Conservation (phyloP, 1,284 basidiomycete species). For the Puccinia coronata region DNA sequence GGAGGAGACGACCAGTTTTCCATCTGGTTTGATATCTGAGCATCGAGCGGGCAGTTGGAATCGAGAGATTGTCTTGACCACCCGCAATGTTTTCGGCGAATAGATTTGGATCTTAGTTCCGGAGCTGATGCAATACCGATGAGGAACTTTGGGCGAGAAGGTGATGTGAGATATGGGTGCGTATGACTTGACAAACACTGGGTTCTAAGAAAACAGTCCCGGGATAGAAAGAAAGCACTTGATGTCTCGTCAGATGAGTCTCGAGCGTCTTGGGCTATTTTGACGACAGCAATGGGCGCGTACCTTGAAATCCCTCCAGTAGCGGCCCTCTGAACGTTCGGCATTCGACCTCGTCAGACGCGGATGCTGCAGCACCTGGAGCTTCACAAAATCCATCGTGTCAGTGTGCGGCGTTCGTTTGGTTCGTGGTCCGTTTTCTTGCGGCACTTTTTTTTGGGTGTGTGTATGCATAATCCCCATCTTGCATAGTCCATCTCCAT, state of each 20-base stretch:
- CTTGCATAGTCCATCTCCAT: not conserved
- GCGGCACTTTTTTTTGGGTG: not conserved
- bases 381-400: conserved; percentile 46
- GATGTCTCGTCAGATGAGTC: not conserved
- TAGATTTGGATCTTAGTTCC: conserved; percentile 94
- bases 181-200: conserved; percentile 90
- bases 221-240: conserved; percentile 69
- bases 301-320: conserved; percentile 47
- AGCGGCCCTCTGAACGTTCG: conserved; percentile 26
- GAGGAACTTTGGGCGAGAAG: conserved; percentile 79
- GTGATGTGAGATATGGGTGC: conserved; percentile 88
- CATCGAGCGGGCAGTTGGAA: conserved; percentile 95
- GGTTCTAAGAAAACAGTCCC: conserved; percentile 64
- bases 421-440: too few species aligned
- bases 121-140: conserved; percentile 91
- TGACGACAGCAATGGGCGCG: not conserved
- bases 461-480: not conserved
- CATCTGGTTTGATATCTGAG: conserved; percentile 83
- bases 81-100: conserved; percentile 88
- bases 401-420: not conserved
- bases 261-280: not conserved
- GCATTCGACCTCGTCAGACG: conserved; percentile 32
- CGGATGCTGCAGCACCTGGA: conserved; percentile 1
- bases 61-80: conserved; percentile 90
- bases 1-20: conserved; percentile 90